Base-by-base conservation (phyloP, 495 filamentous ascomycete genomes). In the Thozetella sp. region DNA sequence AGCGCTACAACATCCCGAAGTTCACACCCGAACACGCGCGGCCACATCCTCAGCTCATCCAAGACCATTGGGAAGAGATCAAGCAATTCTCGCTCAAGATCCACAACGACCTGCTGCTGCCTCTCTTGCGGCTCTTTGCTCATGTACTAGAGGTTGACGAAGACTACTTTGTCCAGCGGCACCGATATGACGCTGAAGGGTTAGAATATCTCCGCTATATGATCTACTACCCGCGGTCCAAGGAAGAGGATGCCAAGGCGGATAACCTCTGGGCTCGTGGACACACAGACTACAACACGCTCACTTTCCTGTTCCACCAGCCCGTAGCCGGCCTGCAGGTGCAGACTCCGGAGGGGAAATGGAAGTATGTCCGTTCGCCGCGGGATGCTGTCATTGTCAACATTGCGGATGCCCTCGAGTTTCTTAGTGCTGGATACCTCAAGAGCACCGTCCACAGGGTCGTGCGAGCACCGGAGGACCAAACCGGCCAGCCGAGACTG, bases 1-100 rank as follows among this genome's bases (percentile, higher is more conserved):
- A 86, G 66, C 72, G 77, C 10, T 84, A 81, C 65, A 85, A 86
- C 58, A 78, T 86, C 51, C 76, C 77, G 17, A 86, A 86, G 57
- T 81, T 80, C 64, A 78, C 74, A 2, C 72, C 75, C 0, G 71
- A 77, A 19, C 66, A 76, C 54, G 75, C 77, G 46, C 66, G 75
- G 0, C 56, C 65, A 3, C 81, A 83, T 34, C 80, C 80, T 0
- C 67, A 69, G 4, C 63, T 84, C 11, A 70, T 84, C 48, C 54
- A 63, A 11, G 57, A 66, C 0, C 66, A 81, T 60, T 67, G 63
- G 24, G 56, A 69, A 0, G 73, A 80, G 34, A 84, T 87, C 55
- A 76, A 80, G 53, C 53, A 61, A 4, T 85, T 87, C 61, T 71
- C 70, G 20, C 69, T 72, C 12, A 71, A 79, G 51, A 75, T 83